Evolutionary conservation across 768 basidiomycete species (phyloP), one percentile per base, ranked within the genome.

Genomic region (Polyporus arcularius): DNA sequence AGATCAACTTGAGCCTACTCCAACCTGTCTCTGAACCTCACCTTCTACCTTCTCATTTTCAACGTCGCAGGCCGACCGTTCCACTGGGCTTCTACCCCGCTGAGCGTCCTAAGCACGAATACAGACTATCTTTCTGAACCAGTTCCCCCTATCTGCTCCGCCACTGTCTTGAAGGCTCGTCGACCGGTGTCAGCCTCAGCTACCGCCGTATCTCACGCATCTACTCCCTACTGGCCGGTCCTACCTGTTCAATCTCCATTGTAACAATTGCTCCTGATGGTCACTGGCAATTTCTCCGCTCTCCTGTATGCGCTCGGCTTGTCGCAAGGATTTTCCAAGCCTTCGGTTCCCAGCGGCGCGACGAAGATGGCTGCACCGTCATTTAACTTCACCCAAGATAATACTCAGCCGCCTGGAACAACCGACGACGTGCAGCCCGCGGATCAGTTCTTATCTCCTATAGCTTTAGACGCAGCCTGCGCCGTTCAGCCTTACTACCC

Each of bases 251-350:
- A 26, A 26, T 26, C 21, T 26, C 21, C 21, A 26, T 26, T 26
- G 21, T 26, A 26, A 26, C 1, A 26, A 26, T 26, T 26, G 21
- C 21, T 26, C 21, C 21, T 71, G 55, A 61, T 71, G 45, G 67
- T 64, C 51, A 54, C 64, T 30, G 60, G 58, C 30, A 48, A 63
- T 26, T 72, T 77, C 45, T 56, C 62, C 56, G 63, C 68, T 5
- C 68, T 78, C 50, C 65, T 78, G n/a, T 69, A 48, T 8, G n/a
- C 47, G 7, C 26, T 48, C 18, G 11, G 47, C 14, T 48, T 48
- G 47, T 21, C 26, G n/a, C 47, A 18, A 14, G 26, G 47, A 21
- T 10, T 43, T 7, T 7, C 6, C 42, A 70, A 30, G 61, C 73
- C n/a, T 67, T 77, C 35, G 7, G 6, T 35, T 35, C 11, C 35